A percentile compares a stretch with the other conserved stretches of the same genome.
Conservation (phyloP, 2,329 filamentous ascomycete genomes). For the Xylariaceae sp. region DNA sequence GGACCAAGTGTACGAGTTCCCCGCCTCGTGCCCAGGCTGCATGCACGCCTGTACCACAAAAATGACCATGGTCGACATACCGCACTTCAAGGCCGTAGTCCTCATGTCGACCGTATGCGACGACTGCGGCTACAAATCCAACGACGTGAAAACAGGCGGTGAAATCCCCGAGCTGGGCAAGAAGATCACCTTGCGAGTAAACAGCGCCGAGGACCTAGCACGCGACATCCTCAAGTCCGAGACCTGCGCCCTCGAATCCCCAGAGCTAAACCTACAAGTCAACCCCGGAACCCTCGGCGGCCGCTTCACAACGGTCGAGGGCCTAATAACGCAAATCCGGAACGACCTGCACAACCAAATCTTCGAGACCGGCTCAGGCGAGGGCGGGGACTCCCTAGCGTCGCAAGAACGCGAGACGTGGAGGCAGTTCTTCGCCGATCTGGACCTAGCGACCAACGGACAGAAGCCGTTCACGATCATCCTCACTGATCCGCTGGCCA, state of each 20-base stretch:
- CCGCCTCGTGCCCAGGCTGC: slow-evolving; percentile 88
- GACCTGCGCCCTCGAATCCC: slow-evolving; percentile 81
- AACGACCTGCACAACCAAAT: slow-evolving; percentile 86
- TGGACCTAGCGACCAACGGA: slow-evolving; percentile 77
- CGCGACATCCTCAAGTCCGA: slow-evolving; percentile 97
- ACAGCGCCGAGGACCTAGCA: slow-evolving; percentile 69
- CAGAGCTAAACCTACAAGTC: slow-evolving; percentile 81
- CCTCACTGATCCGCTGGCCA: slow-evolving; percentile 83
- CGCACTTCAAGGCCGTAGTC: slow-evolving; percentile 95
- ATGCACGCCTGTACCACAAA: slow-evolving; percentile 82
- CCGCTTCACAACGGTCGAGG: slow-evolving; percentile 95
- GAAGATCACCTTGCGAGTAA: slow-evolving; percentile 75
- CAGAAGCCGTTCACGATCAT: slow-evolving; percentile 78
- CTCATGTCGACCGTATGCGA: slow-evolving; percentile 94
- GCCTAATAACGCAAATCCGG: slow-evolving; percentile 86
- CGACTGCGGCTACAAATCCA: slow-evolving; percentile 88
- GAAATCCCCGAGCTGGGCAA: slow-evolving; percentile 84
- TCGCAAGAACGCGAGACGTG: slow-evolving; percentile 66
- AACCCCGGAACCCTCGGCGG: slow-evolving; percentile 93
- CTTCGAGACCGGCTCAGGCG: slow-evolving; percentile 63
- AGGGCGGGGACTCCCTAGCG: slow-evolving; percentile 77
- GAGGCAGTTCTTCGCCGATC: slow-evolving; percentile 74
- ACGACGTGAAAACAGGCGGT: slow-evolving; percentile 96
- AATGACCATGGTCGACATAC: slow-evolving; percentile 99
- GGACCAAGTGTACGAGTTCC: slow-evolving; percentile 90